These are phyloP conservation scores for Rehmannia glutinosa DNA, from an alignment of 257 asterid species.

Conservation along the genomic window DNA sequence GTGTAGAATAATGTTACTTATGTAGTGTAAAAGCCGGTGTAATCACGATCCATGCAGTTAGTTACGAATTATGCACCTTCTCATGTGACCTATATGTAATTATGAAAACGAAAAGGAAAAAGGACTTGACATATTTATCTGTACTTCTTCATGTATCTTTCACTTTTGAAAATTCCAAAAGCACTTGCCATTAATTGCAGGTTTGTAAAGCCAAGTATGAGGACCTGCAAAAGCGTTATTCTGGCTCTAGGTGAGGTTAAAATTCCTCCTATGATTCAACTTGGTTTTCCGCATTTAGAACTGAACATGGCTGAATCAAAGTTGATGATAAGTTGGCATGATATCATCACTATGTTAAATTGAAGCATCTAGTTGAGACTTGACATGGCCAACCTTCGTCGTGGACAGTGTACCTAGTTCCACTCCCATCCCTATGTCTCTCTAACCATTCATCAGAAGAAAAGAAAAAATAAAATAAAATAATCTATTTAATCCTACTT, in stretches of 20 bases:
- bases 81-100: neutral
- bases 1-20: no score
- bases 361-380: neutral
- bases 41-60: neutral
- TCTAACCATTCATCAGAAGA: neutral
- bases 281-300: neutral
- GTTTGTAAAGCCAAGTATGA: constrained; percentile 80
- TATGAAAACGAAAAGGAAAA: neutral
- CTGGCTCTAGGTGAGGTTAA: constrained; percentile 64
- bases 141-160: neutral
- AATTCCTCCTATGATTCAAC: constrained; percentile 7
- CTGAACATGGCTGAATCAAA: neutral
- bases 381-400: neutral
- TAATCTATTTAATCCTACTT: neutral
- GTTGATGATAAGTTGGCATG: neutral
- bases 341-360: neutral
- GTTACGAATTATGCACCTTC: neutral
- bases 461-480: neutral
- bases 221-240: constrained; percentile 58
- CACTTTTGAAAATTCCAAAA: constrained; percentile 4
- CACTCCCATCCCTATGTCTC: neutral
- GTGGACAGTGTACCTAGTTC: no score
- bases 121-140: neutral
- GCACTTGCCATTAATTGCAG: constrained; percentile 39
- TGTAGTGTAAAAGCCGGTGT: no score